Evolutionary conservation across 2,329 filamentous ascomycete genomes (phyloP).

Genomic region (Fusarium scirpi): DNA sequence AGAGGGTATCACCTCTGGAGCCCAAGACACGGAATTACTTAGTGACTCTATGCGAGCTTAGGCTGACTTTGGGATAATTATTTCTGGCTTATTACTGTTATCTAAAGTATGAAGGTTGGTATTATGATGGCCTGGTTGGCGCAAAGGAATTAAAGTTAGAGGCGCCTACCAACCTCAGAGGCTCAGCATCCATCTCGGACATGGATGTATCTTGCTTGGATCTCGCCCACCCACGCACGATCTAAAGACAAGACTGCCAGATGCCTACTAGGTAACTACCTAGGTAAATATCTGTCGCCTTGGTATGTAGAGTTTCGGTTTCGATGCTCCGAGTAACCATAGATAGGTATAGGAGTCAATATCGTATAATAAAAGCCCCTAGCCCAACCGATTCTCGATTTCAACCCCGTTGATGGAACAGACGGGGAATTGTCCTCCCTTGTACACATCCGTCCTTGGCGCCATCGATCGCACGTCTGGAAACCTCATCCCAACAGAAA

Average conservation of each 20-base stretch:
- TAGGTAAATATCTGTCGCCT: neutral
- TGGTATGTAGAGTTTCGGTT: neutral
- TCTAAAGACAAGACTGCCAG: neutral
- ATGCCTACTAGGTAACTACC: neutral
- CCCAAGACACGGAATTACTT: neutral
- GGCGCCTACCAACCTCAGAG: neutral
- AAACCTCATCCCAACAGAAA: slow-evolving; percentile 19
- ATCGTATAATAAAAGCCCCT: neutral
- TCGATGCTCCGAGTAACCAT: neutral
- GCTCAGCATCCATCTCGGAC: neutral
- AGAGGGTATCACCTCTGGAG: neutral
- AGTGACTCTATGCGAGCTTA: neutral
- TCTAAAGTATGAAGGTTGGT: neutral
- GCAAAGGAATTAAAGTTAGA: neutral
- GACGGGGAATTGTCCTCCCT: slow-evolving; percentile 37
- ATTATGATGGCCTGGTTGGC: neutral
- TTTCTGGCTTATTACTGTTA: neutral
- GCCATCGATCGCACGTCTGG: neutral
- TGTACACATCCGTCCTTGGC: slow-evolving; percentile 7
- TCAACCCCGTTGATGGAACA: neutral
- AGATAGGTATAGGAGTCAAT: neutral
- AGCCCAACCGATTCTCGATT: neutral
- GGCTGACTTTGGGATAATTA: neutral
- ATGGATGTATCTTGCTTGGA: neutral
- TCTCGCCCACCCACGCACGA: neutral